Evolutionary conservation across 1,284 basidiomycete genomes (phyloP).

Genomic region (Anthracocystis panici-leucophaei): DNA sequence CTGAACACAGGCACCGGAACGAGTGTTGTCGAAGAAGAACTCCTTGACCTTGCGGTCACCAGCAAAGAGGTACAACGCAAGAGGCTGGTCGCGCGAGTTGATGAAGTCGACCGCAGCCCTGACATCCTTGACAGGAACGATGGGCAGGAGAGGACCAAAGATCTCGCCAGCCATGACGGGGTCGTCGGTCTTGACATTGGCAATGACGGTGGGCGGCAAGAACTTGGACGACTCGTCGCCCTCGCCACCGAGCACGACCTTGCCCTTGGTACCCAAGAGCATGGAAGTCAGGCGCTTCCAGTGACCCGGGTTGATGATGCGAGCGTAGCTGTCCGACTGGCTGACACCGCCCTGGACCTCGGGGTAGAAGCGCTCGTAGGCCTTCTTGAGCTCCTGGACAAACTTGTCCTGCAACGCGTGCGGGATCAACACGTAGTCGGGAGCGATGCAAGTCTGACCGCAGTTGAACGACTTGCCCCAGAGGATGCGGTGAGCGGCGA

Average conservation of each 20-base stretch:
- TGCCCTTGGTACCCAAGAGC: conserved; percentile 79
- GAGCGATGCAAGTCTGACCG: conserved; percentile 75
- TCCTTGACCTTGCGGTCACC: conserved; percentile 75
- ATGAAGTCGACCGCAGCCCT: conserved; percentile 66
- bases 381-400: conserved; percentile 76
- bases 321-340: conserved; percentile 72
- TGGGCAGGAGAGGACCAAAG: conserved; percentile 82
- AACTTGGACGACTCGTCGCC: conserved; percentile 75
- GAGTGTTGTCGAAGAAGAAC: conserved; percentile 71
- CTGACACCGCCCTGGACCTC: conserved; percentile 71
- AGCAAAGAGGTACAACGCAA: conserved; percentile 82
- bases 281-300: conserved; percentile 77
- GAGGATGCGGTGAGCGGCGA: conserved; percentile 74
- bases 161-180: conserved; percentile 77
- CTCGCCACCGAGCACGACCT: conserved; percentile 79
- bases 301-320: conserved; percentile 74
- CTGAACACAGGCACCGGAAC: conserved; percentile 52
- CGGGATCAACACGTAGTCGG: conserved; percentile 81
- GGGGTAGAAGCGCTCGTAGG: conserved; percentile 70
- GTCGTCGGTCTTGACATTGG: conserved; percentile 75
- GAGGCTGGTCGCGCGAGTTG: conserved; percentile 76
- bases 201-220: conserved; percentile 78
- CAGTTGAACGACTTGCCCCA: conserved; percentile 83
- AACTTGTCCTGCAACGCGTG: conserved; percentile 77
- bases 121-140: conserved; percentile 77